These are phyloP conservation scores for Phytophthora vignae DNA, from an alignment of 352 stramenopile genomes.

Conservation along the genomic window DNA sequence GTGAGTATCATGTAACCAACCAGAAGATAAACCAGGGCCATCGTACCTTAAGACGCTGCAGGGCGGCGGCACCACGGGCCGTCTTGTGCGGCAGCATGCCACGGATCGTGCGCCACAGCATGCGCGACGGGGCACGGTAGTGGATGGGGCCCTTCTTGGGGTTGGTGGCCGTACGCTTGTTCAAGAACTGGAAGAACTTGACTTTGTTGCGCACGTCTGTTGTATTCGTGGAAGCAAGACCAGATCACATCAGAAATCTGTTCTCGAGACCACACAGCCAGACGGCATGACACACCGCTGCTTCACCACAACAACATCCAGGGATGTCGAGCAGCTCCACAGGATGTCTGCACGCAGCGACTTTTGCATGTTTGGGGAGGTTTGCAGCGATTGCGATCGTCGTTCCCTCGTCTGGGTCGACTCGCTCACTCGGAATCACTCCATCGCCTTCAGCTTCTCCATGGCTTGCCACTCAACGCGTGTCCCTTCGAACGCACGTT, in stretches of 20 bases:
- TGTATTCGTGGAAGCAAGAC: constrained; percentile 37
- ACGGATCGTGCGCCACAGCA: constrained; percentile 94
- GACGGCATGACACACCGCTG: constrained; percentile 84
- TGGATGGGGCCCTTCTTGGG: constrained; percentile 97
- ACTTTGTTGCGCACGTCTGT: constrained; percentile 96
- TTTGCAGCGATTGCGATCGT: constrained; percentile 30
- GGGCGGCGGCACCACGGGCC: constrained; percentile 93
- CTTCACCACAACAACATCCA: constrained; percentile 31
- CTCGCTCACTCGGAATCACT: constrained; percentile 7
- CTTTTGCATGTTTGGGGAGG: constrained; percentile 90
- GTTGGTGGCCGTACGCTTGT: constrained; percentile 99
- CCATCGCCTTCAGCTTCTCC: background rate
- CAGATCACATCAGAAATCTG: constrained; percentile 43
- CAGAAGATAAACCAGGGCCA: too few relatives aligned
- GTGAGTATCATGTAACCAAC: too few relatives aligned
- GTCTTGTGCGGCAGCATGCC: constrained; percentile 99
- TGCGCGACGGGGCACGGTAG: constrained; percentile 97
- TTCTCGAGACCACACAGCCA: constrained; percentile 45
- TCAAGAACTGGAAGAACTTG: constrained; percentile 99
- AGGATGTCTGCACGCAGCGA: constrained; percentile 91
- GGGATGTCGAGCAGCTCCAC: constrained; percentile 41
- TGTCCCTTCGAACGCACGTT: background rate
- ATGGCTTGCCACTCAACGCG: constrained; percentile 15
- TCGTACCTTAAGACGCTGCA: constrained; percentile 94
- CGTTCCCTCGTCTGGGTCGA: constrained; percentile 15